These are phyloP conservation scores for Platanthera guangdongensis DNA, from an alignment of 106 monocot genomes.

Conservation along the genomic window DNA sequence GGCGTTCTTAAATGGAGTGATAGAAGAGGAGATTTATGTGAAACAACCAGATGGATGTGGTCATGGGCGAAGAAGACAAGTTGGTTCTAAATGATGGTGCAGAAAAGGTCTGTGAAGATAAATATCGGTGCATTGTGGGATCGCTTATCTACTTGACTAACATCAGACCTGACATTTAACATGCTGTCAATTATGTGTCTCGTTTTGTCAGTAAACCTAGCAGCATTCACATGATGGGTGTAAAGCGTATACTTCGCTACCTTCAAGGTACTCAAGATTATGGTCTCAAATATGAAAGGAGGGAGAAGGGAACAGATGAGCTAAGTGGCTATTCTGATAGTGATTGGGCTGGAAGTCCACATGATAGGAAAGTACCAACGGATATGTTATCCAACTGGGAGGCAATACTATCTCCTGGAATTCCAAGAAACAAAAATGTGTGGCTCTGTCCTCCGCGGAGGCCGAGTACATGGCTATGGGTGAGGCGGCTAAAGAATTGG, in stretches of 20 bases:
- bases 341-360: background rate
- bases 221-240: background rate
- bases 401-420: background rate
- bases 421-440: background rate
- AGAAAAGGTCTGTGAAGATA: too few relatives aligned
- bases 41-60: too few relatives aligned
- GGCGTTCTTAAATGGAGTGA: too few relatives aligned
- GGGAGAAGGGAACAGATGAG: too few relatives aligned
- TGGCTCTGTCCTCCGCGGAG: background rate
- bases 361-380: background rate
- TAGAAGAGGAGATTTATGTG: too few relatives aligned
- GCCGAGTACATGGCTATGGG: background rate
- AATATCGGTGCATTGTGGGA: too few relatives aligned
- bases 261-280: background rate
- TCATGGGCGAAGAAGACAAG: too few relatives aligned
- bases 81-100: too few relatives aligned
- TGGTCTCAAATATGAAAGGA: background rate
- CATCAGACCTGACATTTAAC: too few relatives aligned
- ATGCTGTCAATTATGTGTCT: too few relatives aligned
- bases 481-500: too few relatives aligned
- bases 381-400: background rate
- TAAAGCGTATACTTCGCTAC: background rate
- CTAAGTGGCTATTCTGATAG: background rate
- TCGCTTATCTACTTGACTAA: too few relatives aligned
- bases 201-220: background rate